Evolutionary conservation across 495 filamentous ascomycete species (phyloP).

Genomic region (Penicillium arizonense): DNA sequence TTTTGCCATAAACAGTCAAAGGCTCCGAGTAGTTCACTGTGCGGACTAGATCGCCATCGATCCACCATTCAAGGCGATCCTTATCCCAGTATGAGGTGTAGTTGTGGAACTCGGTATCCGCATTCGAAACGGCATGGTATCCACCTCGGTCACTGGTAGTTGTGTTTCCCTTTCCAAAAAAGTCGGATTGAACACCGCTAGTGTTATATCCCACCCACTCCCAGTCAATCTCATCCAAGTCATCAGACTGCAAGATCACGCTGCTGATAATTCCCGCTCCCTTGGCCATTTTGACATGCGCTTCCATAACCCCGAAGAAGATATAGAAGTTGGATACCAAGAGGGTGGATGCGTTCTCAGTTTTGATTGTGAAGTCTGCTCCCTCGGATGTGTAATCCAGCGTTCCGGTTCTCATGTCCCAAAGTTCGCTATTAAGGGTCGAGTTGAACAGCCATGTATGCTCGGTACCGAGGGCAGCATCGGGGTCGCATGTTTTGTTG

Average conservation of each 20-base stretch:
- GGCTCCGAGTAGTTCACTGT: slow-evolving; percentile 50
- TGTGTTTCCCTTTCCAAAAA: slow-evolving; percentile 82
- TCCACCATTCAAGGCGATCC: slow-evolving; percentile 68
- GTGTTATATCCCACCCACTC: slow-evolving; percentile 49
- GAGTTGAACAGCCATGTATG: slow-evolving; percentile 76
- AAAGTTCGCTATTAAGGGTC: slow-evolving; percentile 55
- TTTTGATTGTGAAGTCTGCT: slow-evolving; percentile 62
- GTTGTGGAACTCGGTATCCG: slow-evolving; percentile 63
- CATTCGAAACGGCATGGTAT: slow-evolving; percentile 48
- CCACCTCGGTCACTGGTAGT: slow-evolving; percentile 62
- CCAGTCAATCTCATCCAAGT: slow-evolving; percentile 87
- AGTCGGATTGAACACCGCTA: slow-evolving; percentile 73
- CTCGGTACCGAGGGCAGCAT: slow-evolving; percentile 76
- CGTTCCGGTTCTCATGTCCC: slow-evolving; percentile 61
- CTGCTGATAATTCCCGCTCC: slow-evolving; percentile 74
- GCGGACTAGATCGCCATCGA: slow-evolving; percentile 67
- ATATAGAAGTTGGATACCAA: slow-evolving; percentile 68
- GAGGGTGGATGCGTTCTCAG: slow-evolving; percentile 49
- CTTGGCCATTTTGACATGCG: slow-evolving; percentile 62
- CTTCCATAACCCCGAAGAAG: slow-evolving; percentile 70
- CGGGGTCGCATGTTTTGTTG: slow-evolving; percentile 61
- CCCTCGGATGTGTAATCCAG: slow-evolving; percentile 59
- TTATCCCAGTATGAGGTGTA: slow-evolving; percentile 83
- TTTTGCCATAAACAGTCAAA: slow-evolving; percentile 40
- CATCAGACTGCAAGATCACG: slow-evolving; percentile 76